Conservation (phyloP, 2,329 filamentous ascomycete genomes). For the Parascedosporium putredinis region DNA sequence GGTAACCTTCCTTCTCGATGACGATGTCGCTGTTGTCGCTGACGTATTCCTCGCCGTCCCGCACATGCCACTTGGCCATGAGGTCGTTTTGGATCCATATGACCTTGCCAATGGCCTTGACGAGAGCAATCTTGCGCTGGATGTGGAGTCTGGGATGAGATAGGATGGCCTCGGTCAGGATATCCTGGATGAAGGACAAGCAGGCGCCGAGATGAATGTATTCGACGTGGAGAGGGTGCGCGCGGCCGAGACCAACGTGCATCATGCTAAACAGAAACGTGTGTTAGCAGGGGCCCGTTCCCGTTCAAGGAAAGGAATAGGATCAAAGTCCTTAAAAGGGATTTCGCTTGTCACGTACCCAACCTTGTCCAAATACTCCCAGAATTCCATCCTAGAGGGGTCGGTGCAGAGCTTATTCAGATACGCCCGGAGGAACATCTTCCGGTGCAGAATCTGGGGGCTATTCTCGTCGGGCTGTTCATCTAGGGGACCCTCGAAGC, state of each 20-base stretch:
- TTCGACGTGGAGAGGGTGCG: constrained; percentile 65
- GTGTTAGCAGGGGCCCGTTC: too few relatives aligned
- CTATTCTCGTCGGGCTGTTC: constrained; percentile 54
- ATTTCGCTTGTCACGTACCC: constrained; percentile 42
- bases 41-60: constrained; percentile 52
- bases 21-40: constrained; percentile 30
- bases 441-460: constrained; percentile 65
- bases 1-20: constrained; percentile 51
- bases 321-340: background rate
- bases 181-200: constrained; percentile 66
- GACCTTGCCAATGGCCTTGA: constrained; percentile 69
- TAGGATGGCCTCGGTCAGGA: constrained; percentile 66
- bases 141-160: constrained; percentile 58
- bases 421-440: constrained; percentile 70
- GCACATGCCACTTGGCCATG: constrained; percentile 72
- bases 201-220: constrained; percentile 68
- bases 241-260: constrained; percentile 66
- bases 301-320: background rate
- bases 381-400: constrained; percentile 65
- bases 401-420: constrained; percentile 65
- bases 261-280: constrained; percentile 51
- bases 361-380: constrained; percentile 77
- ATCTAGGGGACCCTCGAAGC: constrained; percentile 58
- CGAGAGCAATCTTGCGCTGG: constrained; percentile 58
- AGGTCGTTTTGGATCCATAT: constrained; percentile 85